Evolutionary conservation across 78 protist species (phyloP).

Genomic region (Andalucia godoyi): DNA sequence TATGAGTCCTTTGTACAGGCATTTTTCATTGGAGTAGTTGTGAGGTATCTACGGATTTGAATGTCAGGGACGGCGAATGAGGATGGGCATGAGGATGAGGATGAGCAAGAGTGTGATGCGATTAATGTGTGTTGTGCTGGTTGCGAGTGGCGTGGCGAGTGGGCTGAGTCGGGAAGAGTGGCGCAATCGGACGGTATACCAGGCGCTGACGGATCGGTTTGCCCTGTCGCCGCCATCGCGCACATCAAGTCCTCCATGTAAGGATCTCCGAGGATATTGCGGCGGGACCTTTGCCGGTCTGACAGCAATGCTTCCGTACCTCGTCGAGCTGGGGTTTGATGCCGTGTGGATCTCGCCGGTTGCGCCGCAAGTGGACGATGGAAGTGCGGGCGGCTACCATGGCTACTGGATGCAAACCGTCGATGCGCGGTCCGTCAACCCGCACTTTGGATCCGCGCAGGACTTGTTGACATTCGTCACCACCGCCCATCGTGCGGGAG

Average conservation of each 20-base stretch:
- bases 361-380: too few species aligned
- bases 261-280: conserved; percentile 50
- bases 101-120: too few species aligned
- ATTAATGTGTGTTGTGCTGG: too few species aligned
- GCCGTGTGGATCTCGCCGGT: conserved; percentile 90
- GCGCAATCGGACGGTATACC: conserved; percentile 33
- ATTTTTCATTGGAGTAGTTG: too few species aligned
- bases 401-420: conserved; percentile 55
- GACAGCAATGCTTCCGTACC: conserved; percentile 59
- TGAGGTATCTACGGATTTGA: too few species aligned
- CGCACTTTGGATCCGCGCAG: conserved; percentile 41
- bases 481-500: conserved; percentile 13
- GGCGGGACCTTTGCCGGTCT: conserved; percentile 79
- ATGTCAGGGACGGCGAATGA: too few species aligned
- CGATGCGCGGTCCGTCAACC: conserved; percentile 50
- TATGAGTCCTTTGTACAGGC: too few species aligned
- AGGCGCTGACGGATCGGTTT: conserved; percentile 77
- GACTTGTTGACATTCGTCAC: conserved; percentile 50
- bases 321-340: conserved; percentile 77
- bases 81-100: too few species aligned
- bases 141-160: too few species aligned
- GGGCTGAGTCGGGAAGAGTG: conserved; percentile 19
- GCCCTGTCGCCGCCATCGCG: conserved; percentile 14
- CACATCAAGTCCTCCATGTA: conserved; percentile 26
- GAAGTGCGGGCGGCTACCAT: conserved; percentile 69